Evolutionary conservation across 352 stramenopile species (phyloP).

Genomic region (Globisporangium camurandrum): DNA sequence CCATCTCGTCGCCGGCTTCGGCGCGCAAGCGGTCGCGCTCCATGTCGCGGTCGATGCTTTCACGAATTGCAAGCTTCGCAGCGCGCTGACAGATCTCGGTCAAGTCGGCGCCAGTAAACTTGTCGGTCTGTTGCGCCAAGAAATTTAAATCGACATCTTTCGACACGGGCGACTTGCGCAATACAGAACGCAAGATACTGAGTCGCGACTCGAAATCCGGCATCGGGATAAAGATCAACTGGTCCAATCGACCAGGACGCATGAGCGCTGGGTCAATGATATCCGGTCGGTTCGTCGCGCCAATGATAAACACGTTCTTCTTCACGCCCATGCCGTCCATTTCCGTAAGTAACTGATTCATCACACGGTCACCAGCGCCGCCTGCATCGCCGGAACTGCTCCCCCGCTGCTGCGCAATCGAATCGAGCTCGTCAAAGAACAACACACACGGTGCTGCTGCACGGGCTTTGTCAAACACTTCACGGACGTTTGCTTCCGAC

Average conservation of each 20-base stretch:
- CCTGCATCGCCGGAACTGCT: conserved; percentile 92
- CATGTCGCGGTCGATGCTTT: conserved; percentile 98
- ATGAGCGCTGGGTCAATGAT: conserved; percentile 98
- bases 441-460: conserved; percentile 96
- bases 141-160: conserved; percentile 98
- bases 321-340: conserved; percentile 99
- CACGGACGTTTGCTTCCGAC: conserved; percentile 97
- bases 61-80: conserved; percentile 98
- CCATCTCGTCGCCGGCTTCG: conserved; percentile 86
- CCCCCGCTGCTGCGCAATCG: conserved; percentile 96
- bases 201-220: conserved; percentile 95
- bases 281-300: conserved; percentile 92
- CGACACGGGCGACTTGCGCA: conserved; percentile 96
- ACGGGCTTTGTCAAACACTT: conserved; percentile 99
- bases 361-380: conserved; percentile 97
- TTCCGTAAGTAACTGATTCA: conserved; percentile 99
- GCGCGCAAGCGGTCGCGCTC: conserved; percentile 93
- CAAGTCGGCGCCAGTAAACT: conserved; percentile 99
- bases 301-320: conserved; percentile 99
- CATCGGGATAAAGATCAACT: conserved; percentile 96
- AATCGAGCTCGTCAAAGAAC: conserved; percentile 99
- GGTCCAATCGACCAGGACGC: conserved; percentile 92
- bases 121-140: conserved; percentile 95
- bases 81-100: conserved; percentile 99
- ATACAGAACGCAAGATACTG: conserved; percentile 93